A percentile compares a stretch with the other conserved stretches of the same genome.
phyloP scores from a whole-genome alignment of 2,329 filamentous ascomycete genomes.

The Aspergillus fumigatiaffinis region DNA sequence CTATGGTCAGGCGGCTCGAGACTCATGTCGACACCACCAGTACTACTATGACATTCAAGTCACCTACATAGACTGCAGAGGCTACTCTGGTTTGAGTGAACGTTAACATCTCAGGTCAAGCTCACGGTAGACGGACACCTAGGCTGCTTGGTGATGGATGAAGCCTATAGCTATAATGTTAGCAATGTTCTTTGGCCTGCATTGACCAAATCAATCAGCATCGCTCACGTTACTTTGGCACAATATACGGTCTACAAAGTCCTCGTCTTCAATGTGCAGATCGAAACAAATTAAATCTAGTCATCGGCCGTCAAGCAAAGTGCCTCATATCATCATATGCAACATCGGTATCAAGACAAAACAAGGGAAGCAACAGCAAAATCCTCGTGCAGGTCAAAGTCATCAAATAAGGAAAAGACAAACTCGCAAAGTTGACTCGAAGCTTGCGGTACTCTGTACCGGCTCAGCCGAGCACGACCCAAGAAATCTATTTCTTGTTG shows the following conservation, averaged over 20 bases:
- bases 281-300: not conserved
- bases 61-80: too few relatives aligned
- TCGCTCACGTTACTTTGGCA: not conserved
- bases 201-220: not conserved
- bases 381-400: not conserved
- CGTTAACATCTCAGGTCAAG: too few relatives aligned
- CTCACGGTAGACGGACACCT: not conserved
- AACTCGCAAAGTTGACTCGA: not conserved
- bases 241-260: not conserved
- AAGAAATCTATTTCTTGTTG: constrained; percentile 34
- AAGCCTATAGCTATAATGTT: not conserved
- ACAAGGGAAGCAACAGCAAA: not conserved
- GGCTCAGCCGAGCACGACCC: constrained; percentile 9
- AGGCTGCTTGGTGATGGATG: not conserved
- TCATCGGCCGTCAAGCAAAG: not conserved
- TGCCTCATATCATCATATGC: constrained; percentile 2
- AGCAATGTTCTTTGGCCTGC: not conserved
- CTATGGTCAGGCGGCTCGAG: too few relatives aligned
- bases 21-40: too few relatives aligned
- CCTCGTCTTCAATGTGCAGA: not conserved
- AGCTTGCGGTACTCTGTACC: constrained; percentile 4
- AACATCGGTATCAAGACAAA: constrained; percentile 6
- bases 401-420: constrained; percentile 3
- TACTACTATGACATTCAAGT: too few relatives aligned
- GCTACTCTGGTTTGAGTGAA: too few relatives aligned